Base-by-base conservation (phyloP, 2,329 filamentous ascomycete genomes). In the Penicillium italicum region DNA sequence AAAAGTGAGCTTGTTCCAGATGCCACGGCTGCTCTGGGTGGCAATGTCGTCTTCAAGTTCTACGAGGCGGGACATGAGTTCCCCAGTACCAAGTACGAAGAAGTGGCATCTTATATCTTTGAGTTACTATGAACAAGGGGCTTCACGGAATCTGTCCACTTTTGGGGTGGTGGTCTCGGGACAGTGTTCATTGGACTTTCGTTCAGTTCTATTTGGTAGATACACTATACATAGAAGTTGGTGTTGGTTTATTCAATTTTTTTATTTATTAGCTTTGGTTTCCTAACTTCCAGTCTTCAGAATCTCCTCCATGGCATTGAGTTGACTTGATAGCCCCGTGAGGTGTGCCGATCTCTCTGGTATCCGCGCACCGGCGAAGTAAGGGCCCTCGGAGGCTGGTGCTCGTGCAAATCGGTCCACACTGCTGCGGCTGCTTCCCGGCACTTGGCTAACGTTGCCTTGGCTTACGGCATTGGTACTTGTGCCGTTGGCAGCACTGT, bases 21-120 rank as follows among this genome's bases (percentile, higher is more conserved):
- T 70, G 83, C 82, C 2, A 77, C 72, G 10, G 73, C 74, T 11
- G 79, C 81, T 14, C 70, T 91, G 22, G 85, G 85, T 3, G 72
- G 76, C 24, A 83, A 86, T 53, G 79, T 87, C 4, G 77, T 82
- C 54, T 79, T 86, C 47, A 75, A 79, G 40, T 73, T 82, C 24
- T 65, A 90, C 16, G 78, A 83, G 24, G 86, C 82, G 5, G 88
- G 87, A 0, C 89, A 91, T 68, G 88, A 90, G 65, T 76, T 91
- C 57, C 85, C 85, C 1, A 84, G 90, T 60, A 82, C 82, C 12
- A 80, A 80, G 53, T 83, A 82, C 3, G 74, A 77, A 10, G 80
- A 85, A 52, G 79, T 90, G 53, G 84, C 83, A 1, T 70, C 77
- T n/a, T 71, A 73, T n/a, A 77, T 85, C 37, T 65, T 70, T 47